phyloP scores from a whole-genome alignment of 352 stramenopile genomes.

The Globisporangium ultimum region DNA sequence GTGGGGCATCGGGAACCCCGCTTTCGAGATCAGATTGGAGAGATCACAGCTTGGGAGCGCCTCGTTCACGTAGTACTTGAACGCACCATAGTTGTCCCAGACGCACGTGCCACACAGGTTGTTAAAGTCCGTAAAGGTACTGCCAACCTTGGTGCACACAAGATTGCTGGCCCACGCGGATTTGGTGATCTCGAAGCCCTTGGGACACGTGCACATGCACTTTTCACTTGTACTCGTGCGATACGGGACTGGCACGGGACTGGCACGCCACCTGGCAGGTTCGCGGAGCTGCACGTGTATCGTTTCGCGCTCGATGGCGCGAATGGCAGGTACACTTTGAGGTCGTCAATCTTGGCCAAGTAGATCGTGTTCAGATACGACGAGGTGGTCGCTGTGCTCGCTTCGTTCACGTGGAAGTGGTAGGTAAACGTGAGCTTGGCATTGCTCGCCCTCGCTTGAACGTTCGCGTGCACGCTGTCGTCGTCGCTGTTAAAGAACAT shows the following conservation, averaged over 20 bases:
- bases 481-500: conserved; percentile 7
- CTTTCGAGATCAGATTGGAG: background rate
- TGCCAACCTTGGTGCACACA: conserved; percentile 9
- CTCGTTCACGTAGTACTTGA: conserved; percentile 16
- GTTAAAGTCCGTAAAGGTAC: background rate
- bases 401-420: conserved; percentile 15
- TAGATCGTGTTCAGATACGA: conserved; percentile 11
- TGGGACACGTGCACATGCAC: conserved; percentile 20
- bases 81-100: conserved; percentile 13
- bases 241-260: conserved; percentile 2
- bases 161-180: background rate
- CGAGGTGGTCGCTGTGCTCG: background rate
- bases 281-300: conserved; percentile 8
- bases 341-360: conserved; percentile 4
- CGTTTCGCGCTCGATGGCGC: background rate
- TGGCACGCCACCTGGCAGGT: conserved; percentile 12
- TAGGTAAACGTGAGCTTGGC: conserved; percentile 8
- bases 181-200: conserved; percentile 14
- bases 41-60: conserved; percentile 8
- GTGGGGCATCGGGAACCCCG: conserved; percentile 2
- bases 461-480: conserved; percentile 4
- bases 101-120: conserved; percentile 7
- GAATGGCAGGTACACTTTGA: conserved; percentile 6
- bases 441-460: conserved; percentile 3
- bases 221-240: background rate